phyloP scores from a whole-genome alignment of 106 monocot species.

The Platanthera guangdongensis region DNA sequence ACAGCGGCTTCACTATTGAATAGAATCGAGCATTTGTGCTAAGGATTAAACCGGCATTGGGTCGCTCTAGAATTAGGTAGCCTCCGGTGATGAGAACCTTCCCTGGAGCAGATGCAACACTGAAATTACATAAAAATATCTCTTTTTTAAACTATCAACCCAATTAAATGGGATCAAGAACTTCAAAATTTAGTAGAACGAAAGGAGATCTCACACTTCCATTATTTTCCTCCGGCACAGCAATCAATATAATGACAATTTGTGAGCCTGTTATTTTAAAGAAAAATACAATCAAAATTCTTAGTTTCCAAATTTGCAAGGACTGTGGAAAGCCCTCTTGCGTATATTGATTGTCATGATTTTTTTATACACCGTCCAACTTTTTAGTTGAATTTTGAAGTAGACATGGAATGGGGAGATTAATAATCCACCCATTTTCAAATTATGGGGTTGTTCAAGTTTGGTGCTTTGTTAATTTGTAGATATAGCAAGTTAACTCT shows the following conservation, averaged over 20 bases:
- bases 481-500: background rate
- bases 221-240: background rate
- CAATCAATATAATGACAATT: background rate
- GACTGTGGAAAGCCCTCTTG: no score
- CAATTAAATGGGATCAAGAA: background rate
- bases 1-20: constrained; percentile 67
- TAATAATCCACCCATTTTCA: no score
- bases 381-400: no score
- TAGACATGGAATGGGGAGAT: no score
- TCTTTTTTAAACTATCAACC: background rate
- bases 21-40: constrained; percentile 93
- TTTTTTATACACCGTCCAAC: no score
- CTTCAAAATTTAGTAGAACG: background rate
- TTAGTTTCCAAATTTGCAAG: no score
- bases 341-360: no score
- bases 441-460: no score
- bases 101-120: constrained; percentile 95
- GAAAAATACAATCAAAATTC: no score
- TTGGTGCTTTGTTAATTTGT: no score
- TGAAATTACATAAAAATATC: constrained; percentile 14
- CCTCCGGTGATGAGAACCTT: constrained; percentile 92
- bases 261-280: background rate
- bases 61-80: constrained; percentile 81
- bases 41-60: constrained; percentile 80
- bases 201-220: constrained; percentile 7